Percentiles rank a stretch among this genome's conserved stretches.
Evolutionary conservation across 164 flowering plant species (phyloP).

Genomic region (Buxus sempervirens): DNA sequence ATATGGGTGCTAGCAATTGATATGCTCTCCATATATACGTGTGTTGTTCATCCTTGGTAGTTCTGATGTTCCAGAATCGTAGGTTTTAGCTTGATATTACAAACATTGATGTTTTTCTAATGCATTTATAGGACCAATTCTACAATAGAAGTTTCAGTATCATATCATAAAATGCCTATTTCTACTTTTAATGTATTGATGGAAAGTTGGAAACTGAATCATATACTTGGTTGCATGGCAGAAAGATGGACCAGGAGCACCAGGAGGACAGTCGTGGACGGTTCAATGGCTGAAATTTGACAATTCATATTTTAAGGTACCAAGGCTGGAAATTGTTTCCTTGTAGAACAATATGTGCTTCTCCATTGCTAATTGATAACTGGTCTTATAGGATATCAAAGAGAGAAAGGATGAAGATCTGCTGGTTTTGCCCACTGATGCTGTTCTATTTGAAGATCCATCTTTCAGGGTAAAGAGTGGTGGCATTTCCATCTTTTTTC

Average conservation of each 20-base stretch:
- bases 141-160: too few relatives aligned
- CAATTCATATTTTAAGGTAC: slow-evolving; percentile 92
- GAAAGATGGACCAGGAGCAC: slow-evolving; percentile 99
- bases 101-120: too few relatives aligned
- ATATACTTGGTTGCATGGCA: slow-evolving; percentile 29
- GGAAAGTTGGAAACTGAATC: not conserved
- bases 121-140: too few relatives aligned
- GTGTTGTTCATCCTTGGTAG: too few relatives aligned
- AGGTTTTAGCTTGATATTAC: too few relatives aligned
- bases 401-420: slow-evolving; percentile 82
- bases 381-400: slow-evolving; percentile 70
- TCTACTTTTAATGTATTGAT: too few relatives aligned
- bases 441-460: slow-evolving; percentile 91
- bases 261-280: slow-evolving; percentile 99
- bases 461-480: slow-evolving; percentile 66
- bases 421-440: slow-evolving; percentile 94
- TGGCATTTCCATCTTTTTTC: not conserved
- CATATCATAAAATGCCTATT: too few relatives aligned
- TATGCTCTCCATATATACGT: too few relatives aligned
- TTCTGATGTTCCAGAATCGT: too few relatives aligned
- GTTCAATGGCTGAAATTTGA: slow-evolving; percentile 95
- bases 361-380: slow-evolving; percentile 12
- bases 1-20: too few relatives aligned
- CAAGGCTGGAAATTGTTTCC: slow-evolving; percentile 4
- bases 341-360: not conserved